A percentile compares a stretch with the other conserved stretches of the same genome.
Conservation (phyloP, 768 basidiomycete species). For the Boletus bicolor region DNA sequence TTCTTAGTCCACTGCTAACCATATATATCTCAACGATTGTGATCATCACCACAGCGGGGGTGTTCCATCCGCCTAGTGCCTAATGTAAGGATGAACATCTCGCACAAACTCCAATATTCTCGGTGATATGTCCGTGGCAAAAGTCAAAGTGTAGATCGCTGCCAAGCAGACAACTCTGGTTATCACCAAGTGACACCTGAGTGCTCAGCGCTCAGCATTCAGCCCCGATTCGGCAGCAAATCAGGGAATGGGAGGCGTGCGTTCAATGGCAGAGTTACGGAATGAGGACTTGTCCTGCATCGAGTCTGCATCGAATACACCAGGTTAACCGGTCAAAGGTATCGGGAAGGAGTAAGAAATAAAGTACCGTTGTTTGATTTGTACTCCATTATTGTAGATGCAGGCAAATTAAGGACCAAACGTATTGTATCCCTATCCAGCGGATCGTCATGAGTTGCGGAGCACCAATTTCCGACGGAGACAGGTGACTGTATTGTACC, state of each 20-base stretch:
- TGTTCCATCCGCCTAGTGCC: neutral
- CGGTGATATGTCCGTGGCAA: neutral
- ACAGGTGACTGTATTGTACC: slow-evolving; percentile 37
- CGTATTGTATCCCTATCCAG: slow-evolving; percentile 72
- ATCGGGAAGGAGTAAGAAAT: neutral
- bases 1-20: neutral
- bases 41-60: neutral
- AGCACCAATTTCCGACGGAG: neutral
- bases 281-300: slow-evolving; percentile 89
- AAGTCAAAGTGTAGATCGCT: neutral
- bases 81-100: slow-evolving; percentile 16
- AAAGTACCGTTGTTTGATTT: slow-evolving; percentile 82
- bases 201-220: neutral
- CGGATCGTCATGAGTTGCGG: slow-evolving; percentile 3
- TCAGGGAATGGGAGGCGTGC: slow-evolving; percentile 32
- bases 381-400: slow-evolving; percentile 86
- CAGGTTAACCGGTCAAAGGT: neutral
- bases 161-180: neutral
- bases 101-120: slow-evolving; percentile 4
- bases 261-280: slow-evolving; percentile 59
- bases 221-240: neutral
- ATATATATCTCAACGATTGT: slow-evolving; percentile 1
- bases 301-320: slow-evolving; percentile 51
- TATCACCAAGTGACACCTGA: neutral
- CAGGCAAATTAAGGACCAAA: slow-evolving; percentile 68